Base-by-base conservation (phyloP, 352 stramenopile species). In the Phytophthora chlamydospora region DNA sequence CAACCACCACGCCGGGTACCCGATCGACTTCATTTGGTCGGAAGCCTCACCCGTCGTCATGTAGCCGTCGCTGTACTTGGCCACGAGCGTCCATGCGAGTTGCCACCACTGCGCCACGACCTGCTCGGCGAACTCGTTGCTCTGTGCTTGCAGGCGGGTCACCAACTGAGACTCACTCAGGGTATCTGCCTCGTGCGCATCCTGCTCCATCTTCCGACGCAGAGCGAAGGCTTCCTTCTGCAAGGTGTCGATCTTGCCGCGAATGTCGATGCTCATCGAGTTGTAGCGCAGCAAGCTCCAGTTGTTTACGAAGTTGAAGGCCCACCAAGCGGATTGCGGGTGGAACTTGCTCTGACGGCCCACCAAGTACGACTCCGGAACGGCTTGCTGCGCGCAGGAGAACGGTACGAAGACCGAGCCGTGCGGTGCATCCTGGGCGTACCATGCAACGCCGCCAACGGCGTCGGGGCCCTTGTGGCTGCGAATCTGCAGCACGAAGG, bases 221-320 rank as follows among this genome's bases (percentile, higher is more conserved):
- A 73, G 19, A 0, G 59, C 62, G 24, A 88, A 85, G 13, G 73
- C 76, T 13, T 61, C 60, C 3, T 62, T 68, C 58, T 93, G 78
- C 31, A 89, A 59, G 0, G 27, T 19, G 14, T 58, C 46, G 10
- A 87, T 80, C 21, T 78, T 51, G 1, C 17, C 32, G 2, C 62
- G 65, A 12, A 93, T 72, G 12, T 93, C 82, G 12, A 68, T 45
- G 53, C 75, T 87, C 58, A 95, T 93, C 3, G 75, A 70, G 45
- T 90, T 83, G 55, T 76, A 95, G 14, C 85, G 83, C 21, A 95
- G 60, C 39, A 91, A 41, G 43, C 85, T 91, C 86, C 84, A 93
- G 64, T 95, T 92, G 75, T 91, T 91, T 6, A 95, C 86, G 66
- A 93, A 89, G 58, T 92, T 90, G 68, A 95, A 95, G 11, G 83